Conservation (phyloP, 768 basidiomycete species). For the Suillus discolor region DNA sequence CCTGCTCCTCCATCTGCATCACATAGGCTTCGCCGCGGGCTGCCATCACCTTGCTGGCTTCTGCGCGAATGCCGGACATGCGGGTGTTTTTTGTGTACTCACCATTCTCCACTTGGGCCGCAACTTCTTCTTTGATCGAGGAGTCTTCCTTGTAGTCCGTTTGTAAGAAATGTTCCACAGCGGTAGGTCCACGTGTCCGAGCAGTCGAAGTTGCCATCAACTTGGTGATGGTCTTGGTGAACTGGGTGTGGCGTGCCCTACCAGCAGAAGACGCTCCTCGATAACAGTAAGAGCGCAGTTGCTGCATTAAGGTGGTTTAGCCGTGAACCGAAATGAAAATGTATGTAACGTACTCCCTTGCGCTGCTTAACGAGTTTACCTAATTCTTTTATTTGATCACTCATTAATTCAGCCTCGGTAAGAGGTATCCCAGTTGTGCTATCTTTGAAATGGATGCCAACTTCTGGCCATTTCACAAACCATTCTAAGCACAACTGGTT, state of each 20-base stretch:
- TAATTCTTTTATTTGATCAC: neutral
- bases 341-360: neutral
- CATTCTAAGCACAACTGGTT: neutral
- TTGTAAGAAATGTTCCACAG: neutral
- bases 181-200: neutral
- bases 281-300: neutral
- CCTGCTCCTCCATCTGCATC: neutral
- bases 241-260: neutral
- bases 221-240: constrained; percentile 1
- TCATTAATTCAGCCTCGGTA: neutral
- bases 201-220: constrained; percentile 1
- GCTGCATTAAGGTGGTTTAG: neutral
- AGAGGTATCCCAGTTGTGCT: neutral
- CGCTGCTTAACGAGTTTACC: neutral
- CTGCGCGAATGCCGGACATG: neutral
- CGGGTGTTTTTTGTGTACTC: neutral
- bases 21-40: neutral
- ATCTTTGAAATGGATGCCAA: neutral
- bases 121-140: neutral
- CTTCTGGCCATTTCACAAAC: neutral
- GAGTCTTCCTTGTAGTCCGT: neutral
- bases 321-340: neutral
- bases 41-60: neutral
- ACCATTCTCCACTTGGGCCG: neutral
- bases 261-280: neutral